Evolutionary conservation across 2,329 filamentous ascomycete species (phyloP).

Genomic region (Cladophialophora exuberans): DNA sequence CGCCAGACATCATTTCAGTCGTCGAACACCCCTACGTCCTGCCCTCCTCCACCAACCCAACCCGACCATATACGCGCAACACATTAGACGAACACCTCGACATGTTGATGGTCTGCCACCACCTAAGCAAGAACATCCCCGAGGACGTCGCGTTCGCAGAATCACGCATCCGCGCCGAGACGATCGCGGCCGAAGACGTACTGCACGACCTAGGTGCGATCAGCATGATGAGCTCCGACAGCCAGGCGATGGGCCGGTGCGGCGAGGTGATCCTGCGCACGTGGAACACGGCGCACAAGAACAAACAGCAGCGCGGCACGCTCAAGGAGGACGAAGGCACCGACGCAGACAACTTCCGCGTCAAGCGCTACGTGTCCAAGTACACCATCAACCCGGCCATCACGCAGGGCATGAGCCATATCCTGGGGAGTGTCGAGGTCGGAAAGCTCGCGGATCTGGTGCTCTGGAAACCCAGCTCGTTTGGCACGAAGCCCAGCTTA

Average conservation of each 20-base stretch:
- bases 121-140: slow-evolving; percentile 87
- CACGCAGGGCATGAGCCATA: slow-evolving; percentile 84
- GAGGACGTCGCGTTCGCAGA: slow-evolving; percentile 97
- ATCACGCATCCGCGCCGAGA: slow-evolving; percentile 90
- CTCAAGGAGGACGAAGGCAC: slow-evolving; percentile 78
- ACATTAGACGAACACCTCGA: slow-evolving; percentile 95
- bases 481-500: slow-evolving; percentile 80
- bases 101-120: slow-evolving; percentile 98
- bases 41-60: slow-evolving; percentile 89
- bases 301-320: slow-evolving; percentile 79
- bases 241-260: slow-evolving; percentile 94
- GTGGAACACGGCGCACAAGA: slow-evolving; percentile 98
- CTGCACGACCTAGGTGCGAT: slow-evolving; percentile 94
- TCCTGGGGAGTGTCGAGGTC: slow-evolving; percentile 84
- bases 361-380: slow-evolving; percentile 91
- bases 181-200: slow-evolving; percentile 94
- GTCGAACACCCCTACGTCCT: slow-evolving; percentile 88
- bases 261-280: slow-evolving; percentile 91
- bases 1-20: slow-evolving; percentile 92
- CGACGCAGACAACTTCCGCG: slow-evolving; percentile 84
- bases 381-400: slow-evolving; percentile 95
- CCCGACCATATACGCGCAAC: slow-evolving; percentile 85
- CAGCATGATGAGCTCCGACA: slow-evolving; percentile 96
- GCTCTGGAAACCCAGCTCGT: slow-evolving; percentile 81
- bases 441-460: slow-evolving; percentile 90